Conservation (phyloP, 2,329 filamentous ascomycete species). For the Alternaria ventricosa region DNA sequence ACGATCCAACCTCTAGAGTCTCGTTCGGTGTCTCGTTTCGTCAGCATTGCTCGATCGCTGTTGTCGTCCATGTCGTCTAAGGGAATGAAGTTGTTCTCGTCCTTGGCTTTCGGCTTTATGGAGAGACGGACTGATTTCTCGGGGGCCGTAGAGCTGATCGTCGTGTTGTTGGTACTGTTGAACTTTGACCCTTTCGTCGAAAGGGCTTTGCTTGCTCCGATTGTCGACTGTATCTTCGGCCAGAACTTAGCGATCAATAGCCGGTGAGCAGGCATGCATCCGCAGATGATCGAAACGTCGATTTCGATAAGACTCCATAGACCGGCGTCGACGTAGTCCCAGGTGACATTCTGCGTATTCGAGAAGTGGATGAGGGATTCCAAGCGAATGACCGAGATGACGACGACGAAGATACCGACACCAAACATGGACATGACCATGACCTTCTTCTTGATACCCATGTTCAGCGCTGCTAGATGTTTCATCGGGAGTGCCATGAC, state of each 20-base stretch:
- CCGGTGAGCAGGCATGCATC: constrained; percentile 49
- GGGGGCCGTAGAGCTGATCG: neutral
- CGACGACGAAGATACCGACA: constrained; percentile 49
- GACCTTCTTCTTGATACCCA: constrained; percentile 43
- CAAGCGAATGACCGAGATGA: constrained; percentile 52
- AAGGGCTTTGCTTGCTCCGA: constrained; percentile 11
- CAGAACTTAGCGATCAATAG: constrained; percentile 20
- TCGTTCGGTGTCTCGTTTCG: neutral
- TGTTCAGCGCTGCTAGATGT: constrained; percentile 38
- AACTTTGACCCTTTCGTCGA: constrained; percentile 1
- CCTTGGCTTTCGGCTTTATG: constrained; percentile 22
- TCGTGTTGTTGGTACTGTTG: neutral
- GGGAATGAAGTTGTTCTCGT: constrained; percentile 28
- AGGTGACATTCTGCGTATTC: constrained; percentile 49
- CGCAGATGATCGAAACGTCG: constrained; percentile 44
- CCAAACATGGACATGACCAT: constrained; percentile 47
- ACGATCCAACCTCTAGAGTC: constrained; percentile 13
- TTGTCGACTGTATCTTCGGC: constrained; percentile 21
- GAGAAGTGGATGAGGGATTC: constrained; percentile 51
- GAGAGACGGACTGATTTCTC: constrained; percentile 15
- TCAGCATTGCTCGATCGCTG: constrained; percentile 6
- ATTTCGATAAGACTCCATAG: constrained; percentile 52
- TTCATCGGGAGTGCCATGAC: constrained; percentile 44
- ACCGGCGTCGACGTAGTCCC: constrained; percentile 49
- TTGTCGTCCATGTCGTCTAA: constrained; percentile 27